Percentiles rank a stretch among this genome's conserved stretches.
Evolutionary conservation across 306 rosid genomes (phyloP).

Genomic region (Cucumis cinereus): DNA sequence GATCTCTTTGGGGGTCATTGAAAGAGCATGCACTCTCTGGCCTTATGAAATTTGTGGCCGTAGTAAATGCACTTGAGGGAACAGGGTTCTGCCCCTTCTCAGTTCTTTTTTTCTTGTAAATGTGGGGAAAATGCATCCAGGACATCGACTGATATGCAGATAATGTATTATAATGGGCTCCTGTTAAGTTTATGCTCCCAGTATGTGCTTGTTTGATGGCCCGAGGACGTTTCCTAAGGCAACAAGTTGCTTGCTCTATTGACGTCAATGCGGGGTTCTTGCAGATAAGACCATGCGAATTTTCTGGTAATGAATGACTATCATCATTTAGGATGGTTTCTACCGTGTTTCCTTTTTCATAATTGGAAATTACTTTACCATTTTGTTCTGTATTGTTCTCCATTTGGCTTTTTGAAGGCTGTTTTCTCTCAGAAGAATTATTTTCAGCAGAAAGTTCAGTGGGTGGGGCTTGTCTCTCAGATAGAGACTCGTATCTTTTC

Average conservation of each 20-base stretch:
- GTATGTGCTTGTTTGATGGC: slow-evolving; percentile 13
- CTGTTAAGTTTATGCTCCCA: slow-evolving; percentile 22
- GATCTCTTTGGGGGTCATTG: slow-evolving; percentile 14
- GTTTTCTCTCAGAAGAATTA: neutral
- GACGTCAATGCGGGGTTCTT: neutral
- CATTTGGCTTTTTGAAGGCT: neutral
- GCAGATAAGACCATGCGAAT: neutral
- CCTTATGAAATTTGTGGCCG: slow-evolving; percentile 14
- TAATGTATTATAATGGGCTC: slow-evolving; percentile 24
- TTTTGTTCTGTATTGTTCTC: neutral
- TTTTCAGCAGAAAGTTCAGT: slow-evolving; percentile 1
- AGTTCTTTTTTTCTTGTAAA: slow-evolving; percentile 39
- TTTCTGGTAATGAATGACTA: neutral
- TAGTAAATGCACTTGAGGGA: slow-evolving; percentile 9
- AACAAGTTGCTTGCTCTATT: slow-evolving; percentile 12
- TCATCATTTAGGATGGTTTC: neutral
- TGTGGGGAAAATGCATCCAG: slow-evolving; percentile 26
- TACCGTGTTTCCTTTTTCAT: neutral
- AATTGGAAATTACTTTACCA: neutral
- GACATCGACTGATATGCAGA: slow-evolving; percentile 18
- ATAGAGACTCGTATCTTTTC: neutral
- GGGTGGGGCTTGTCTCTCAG: slow-evolving; percentile 1
- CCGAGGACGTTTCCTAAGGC: slow-evolving; percentile 21
- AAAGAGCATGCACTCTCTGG: slow-evolving; percentile 11
- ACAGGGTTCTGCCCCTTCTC: slow-evolving; percentile 23